These are phyloP conservation scores for Lantana camara DNA, from an alignment of 257 asterid species.

Conservation along the genomic window DNA sequence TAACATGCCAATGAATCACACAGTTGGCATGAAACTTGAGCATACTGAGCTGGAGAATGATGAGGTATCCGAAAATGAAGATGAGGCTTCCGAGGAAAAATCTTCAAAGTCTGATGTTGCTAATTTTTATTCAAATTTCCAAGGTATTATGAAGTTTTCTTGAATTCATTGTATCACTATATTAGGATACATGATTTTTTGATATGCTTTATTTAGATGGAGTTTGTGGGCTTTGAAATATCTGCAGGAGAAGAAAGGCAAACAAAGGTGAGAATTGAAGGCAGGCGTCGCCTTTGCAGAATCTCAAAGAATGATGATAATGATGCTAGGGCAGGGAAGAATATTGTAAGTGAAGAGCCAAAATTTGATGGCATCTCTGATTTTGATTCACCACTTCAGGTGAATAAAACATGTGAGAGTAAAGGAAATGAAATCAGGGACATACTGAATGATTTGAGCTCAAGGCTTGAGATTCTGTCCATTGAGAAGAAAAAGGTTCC, in stretches of 20 bases:
- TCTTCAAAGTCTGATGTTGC: constrained; percentile 27
- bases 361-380: constrained; percentile 44
- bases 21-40: constrained; percentile 24
- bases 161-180: constrained; percentile 11
- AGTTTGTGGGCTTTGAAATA: constrained; percentile 21
- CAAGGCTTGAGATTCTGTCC: constrained; percentile 75
- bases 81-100: constrained; percentile 26
- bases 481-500: constrained; percentile 69
- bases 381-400: constrained; percentile 58
- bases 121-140: constrained; percentile 29
- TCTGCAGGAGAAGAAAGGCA: constrained; percentile 50
- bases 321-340: constrained; percentile 26
- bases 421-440: constrained; percentile 71
- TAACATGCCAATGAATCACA: constrained; percentile 14
- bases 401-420: constrained; percentile 40
- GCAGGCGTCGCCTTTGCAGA: constrained; percentile 88
- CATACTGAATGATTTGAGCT: constrained; percentile 73
- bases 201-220: constrained; percentile 19
- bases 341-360: constrained; percentile 29
- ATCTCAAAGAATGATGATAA: constrained; percentile 39
- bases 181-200: constrained; percentile 9
- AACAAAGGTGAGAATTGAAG: constrained; percentile 70
- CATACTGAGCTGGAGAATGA: constrained; percentile 27
- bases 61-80: constrained; percentile 28
- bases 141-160: constrained; percentile 31